These are phyloP conservation scores for Gentiana straminea DNA, from an alignment of 257 asterid genomes.

Conservation along the genomic window DNA sequence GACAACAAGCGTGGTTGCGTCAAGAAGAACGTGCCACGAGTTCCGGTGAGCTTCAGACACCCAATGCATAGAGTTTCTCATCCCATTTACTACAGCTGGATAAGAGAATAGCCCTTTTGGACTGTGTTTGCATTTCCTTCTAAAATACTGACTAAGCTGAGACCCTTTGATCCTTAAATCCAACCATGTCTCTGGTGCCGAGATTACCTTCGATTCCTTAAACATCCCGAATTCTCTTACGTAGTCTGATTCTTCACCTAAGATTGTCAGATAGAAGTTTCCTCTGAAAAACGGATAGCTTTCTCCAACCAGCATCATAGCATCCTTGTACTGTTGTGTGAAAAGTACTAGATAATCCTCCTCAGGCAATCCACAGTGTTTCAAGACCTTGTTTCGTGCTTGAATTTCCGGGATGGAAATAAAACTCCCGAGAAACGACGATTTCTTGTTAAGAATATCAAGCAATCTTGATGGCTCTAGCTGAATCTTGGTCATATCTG, in stretches of 20 bases:
- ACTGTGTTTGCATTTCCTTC: slow-evolving; percentile 51
- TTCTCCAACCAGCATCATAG: slow-evolving; percentile 66
- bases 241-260: slow-evolving; percentile 36
- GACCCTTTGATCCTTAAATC: slow-evolving; percentile 85
- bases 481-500: slow-evolving; percentile 38
- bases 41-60: slow-evolving; percentile 74
- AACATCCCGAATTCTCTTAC: slow-evolving; percentile 33
- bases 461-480: slow-evolving; percentile 57
- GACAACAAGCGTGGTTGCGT: slow-evolving; percentile 37
- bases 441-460: slow-evolving; percentile 39
- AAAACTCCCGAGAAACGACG: slow-evolving; percentile 45
- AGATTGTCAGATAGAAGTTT: slow-evolving; percentile 49
- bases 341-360: slow-evolving; percentile 54
- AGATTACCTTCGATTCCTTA: slow-evolving; percentile 47
- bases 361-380: slow-evolving; percentile 48
- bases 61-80: slow-evolving; percentile 67
- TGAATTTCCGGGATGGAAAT: slow-evolving; percentile 72
- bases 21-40: slow-evolving; percentile 73
- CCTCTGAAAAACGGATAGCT: slow-evolving; percentile 75
- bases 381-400: slow-evolving; percentile 49
- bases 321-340: slow-evolving; percentile 33
- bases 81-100: slow-evolving; percentile 33
- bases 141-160: slow-evolving; percentile 62
- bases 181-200: slow-evolving; percentile 67
- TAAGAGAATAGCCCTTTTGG: slow-evolving; percentile 72